Base-by-base conservation (phyloP, 1,284 basidiomycete genomes). In the Coniferiporia sulphurascens region DNA sequence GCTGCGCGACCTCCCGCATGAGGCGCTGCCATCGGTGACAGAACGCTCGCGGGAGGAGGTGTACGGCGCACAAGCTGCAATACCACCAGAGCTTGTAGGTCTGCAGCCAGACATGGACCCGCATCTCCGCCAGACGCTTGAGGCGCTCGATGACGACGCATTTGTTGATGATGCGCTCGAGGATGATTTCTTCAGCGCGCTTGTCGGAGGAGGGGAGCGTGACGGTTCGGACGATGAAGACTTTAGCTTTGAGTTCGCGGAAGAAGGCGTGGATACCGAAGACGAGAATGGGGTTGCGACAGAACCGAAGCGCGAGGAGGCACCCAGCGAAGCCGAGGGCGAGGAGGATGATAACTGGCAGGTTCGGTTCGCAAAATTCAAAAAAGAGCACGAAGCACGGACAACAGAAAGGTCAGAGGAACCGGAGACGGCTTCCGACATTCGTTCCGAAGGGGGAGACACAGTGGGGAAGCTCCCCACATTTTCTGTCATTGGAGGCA, bases 81-180 rank as follows among this genome's bases (percentile, higher is more conserved):
- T 97, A 43, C 93, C 93, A 2, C 80, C 82, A n/a, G 89, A 89
- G 57, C 85, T 95, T 57, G 79, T 88, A 36, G 96, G 97, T 0
- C 87, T 99, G 63, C 91, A 93, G 69, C 97, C 95, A 0, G 93
- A 98, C 68, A 93, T 99, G 91, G 92, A 99, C 71, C 94, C 94
- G 4, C 93, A 96, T 74, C 78, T 99, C 38, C 83, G 97, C 15
- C 96, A 99, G 72, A 86, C 86, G 0, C 77, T 99, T 35, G 95
- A 98, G 68, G 97, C 97, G 3, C 78, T 99, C 17, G 96, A 99
- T 58, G 95, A 99, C 70, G 94, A 98, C 62, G 95, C 90, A 3
- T 98, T 95, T 67, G 88, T 96, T 10, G 89, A 93, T 52, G 87
- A 87, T 58, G 82, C 76, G 9, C 70, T 85, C 4, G 85, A 83